Evolutionary conservation across 352 stramenopile species (phyloP), one percentile per base, ranked within the genome.

Genomic region (Phytophthora capsici): DNA sequence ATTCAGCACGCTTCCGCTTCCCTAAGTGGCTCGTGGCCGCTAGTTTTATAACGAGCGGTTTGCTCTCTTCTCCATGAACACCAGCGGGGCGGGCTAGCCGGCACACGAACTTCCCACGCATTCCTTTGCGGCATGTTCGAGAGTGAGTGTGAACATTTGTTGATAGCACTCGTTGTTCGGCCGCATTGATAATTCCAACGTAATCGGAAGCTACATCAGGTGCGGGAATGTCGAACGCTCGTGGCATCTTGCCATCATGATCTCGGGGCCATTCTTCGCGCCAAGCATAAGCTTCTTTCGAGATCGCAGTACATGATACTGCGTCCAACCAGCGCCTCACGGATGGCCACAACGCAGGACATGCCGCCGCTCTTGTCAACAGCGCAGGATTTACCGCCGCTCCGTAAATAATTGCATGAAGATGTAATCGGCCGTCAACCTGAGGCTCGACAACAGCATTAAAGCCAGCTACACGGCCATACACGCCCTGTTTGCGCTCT

Each of bases 391-490:
- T 63, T 1, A 52, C 36, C 19, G 54, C 1, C 3, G 43, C 58
- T 17, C 36, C 55, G 44, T 74, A 69, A 0, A 57, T 6, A 3
- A 52, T 38, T 1, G 34, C 34, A 41, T 73, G 58, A 0, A 41
- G 30, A 28, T 73, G 58, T 20, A 73, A 32, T 4, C 65, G 23
- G 1, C 65, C 65, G 43, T 69, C 54, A 2, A 30, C 16, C 20
- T 74, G 66, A 2, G 59, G 28, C 14, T 74, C 66, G 14, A 70
- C 38, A 3, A 74, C 59, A 0, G 26, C 45, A 44, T 26, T 63
- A 32, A 63, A 63, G 3, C 30, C 66, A 16, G 59, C 54, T 26
- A 61, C 36, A 6, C 20, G 26, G 0, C 54, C 53, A 5, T 64
- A 69, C 13, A 45, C 44, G 20, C 58, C 59, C 16, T 12, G 5